These are phyloP conservation scores for Lumnitzera littorea DNA, from an alignment of 345 rosid species.

Conservation along the genomic window DNA sequence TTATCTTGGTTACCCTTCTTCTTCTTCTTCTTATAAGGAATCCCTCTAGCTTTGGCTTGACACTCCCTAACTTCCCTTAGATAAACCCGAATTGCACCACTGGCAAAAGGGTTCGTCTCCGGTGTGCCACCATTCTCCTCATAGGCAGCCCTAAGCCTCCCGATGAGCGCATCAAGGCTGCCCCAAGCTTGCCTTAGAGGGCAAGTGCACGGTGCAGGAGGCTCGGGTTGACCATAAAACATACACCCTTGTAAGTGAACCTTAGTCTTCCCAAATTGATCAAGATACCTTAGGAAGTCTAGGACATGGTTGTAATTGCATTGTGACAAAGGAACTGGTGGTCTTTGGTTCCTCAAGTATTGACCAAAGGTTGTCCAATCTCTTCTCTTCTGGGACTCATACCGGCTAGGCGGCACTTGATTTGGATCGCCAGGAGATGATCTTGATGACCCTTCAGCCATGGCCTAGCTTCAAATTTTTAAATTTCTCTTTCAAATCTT, in stretches of 20 bases:
- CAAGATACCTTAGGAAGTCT: conserved; percentile 64
- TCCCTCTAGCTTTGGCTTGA: conserved; percentile 89
- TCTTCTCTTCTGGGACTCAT: conserved; percentile 72
- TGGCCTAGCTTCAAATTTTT: conserved; percentile 23
- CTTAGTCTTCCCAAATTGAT: conserved; percentile 84
- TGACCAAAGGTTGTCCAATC: conserved; percentile 88
- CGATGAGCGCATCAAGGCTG: conserved; percentile 90
- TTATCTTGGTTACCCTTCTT: conserved; percentile 26
- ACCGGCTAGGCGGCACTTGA: conserved; percentile 52
- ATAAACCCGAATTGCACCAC: conserved; percentile 63
- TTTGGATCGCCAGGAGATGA: conserved; percentile 15
- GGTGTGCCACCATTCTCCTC: conserved; percentile 89
- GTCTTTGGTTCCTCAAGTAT: conserved; percentile 63
- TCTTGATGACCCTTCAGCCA: conserved; percentile 29
- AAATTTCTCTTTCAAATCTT: conserved; percentile 10
- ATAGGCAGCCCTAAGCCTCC: conserved; percentile 87
- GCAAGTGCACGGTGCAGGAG: conserved; percentile 89
- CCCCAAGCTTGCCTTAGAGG: conserved; percentile 94
- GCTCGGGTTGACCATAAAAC: conserved; percentile 86
- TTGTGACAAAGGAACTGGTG: conserved; percentile 54
- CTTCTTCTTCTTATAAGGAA: conserved; percentile 80
- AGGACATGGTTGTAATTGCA: conserved; percentile 65
- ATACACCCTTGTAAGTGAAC: conserved; percentile 73
- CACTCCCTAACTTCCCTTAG: conserved; percentile 78
- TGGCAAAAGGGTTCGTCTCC: conserved; percentile 77